These are phyloP conservation scores for Irpex sp. DNA, from an alignment of 1,284 basidiomycete genomes.

Conservation along the genomic window DNA sequence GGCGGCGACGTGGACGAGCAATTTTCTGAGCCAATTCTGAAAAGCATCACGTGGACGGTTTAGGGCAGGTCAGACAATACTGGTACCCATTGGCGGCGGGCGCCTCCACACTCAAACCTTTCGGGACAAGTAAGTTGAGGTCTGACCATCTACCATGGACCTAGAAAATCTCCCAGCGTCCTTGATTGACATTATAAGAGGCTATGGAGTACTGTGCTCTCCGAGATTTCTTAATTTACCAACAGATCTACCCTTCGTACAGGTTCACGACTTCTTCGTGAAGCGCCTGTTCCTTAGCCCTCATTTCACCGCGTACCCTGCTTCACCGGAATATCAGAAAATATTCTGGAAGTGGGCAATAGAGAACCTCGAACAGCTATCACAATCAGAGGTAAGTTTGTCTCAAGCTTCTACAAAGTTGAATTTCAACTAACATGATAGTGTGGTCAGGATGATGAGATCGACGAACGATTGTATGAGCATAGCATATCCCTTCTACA, in stretches of 20 bases:
- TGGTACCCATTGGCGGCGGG: too few species aligned
- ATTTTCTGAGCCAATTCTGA: slow-evolving; percentile 19
- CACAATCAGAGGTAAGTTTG: slow-evolving; percentile 37
- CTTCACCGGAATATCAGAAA: slow-evolving; percentile 56
- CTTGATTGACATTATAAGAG: slow-evolving; percentile 43
- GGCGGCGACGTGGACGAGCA: slow-evolving; percentile 22
- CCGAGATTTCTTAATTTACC: slow-evolving; percentile 40
- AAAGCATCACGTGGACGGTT: slow-evolving; percentile 20
- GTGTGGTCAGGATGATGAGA: slow-evolving; percentile 46
- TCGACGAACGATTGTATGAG: slow-evolving; percentile 61
- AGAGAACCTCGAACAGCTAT: slow-evolving; percentile 43
- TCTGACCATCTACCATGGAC: neutral
- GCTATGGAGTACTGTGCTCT: slow-evolving; percentile 52
- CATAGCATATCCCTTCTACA: slow-evolving; percentile 48
- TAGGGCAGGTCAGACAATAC: slow-evolving; percentile 21
- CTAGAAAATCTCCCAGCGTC: neutral
- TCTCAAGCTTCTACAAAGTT: slow-evolving; percentile 7
- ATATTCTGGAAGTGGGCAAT: slow-evolving; percentile 73
- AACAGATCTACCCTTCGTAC: slow-evolving; percentile 25
- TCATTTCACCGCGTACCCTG: slow-evolving; percentile 55
- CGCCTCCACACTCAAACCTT: too few species aligned
- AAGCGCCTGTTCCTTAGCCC: slow-evolving; percentile 42
- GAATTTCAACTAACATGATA: neutral
- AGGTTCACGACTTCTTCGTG: slow-evolving; percentile 53
- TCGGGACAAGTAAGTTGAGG: too few species aligned